Conservation (phyloP, 2,329 filamentous ascomycete species). For the Diaporthe australafricana region DNA sequence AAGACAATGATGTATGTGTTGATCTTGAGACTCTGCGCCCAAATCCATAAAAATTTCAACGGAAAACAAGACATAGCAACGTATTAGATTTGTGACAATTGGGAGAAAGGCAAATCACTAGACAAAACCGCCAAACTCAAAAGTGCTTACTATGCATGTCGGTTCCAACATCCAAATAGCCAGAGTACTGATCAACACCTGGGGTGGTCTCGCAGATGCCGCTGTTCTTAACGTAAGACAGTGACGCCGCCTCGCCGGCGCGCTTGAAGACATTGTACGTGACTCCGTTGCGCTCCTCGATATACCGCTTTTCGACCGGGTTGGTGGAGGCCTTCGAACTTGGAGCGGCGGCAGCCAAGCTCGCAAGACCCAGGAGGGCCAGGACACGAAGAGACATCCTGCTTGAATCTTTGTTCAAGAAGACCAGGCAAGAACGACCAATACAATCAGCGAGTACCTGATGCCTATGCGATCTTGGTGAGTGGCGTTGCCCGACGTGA, state of each 20-base stretch:
- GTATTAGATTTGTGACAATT: too few species aligned
- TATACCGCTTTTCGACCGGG: slow-evolving; percentile 34
- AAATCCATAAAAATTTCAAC: neutral
- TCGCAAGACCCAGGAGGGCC: slow-evolving; percentile 32
- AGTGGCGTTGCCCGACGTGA: neutral
- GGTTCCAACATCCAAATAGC: slow-evolving; percentile 56
- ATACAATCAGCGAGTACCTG: neutral
- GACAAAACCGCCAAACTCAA: too few species aligned
- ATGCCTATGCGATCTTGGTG: neutral
- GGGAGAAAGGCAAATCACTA: neutral
- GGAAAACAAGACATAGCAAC: too few species aligned
- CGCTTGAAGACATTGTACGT: slow-evolving; percentile 61
- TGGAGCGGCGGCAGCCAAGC: slow-evolving; percentile 32
- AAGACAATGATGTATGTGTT: neutral
- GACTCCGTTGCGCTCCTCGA: slow-evolving; percentile 33
- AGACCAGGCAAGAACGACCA: neutral
- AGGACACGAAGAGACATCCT: slow-evolving; percentile 30
- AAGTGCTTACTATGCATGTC: slow-evolving; percentile 40
- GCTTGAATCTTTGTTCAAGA: neutral
- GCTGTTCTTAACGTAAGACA: slow-evolving; percentile 63
- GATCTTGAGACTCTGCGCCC: too few species aligned
- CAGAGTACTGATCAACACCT: slow-evolving; percentile 62
- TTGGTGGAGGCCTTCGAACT: neutral
- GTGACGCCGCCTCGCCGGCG: slow-evolving; percentile 54
- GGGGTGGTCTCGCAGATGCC: slow-evolving; percentile 63